Conservation (phyloP, 2,329 filamentous ascomycete genomes). For the Cladosporium sp. region DNA sequence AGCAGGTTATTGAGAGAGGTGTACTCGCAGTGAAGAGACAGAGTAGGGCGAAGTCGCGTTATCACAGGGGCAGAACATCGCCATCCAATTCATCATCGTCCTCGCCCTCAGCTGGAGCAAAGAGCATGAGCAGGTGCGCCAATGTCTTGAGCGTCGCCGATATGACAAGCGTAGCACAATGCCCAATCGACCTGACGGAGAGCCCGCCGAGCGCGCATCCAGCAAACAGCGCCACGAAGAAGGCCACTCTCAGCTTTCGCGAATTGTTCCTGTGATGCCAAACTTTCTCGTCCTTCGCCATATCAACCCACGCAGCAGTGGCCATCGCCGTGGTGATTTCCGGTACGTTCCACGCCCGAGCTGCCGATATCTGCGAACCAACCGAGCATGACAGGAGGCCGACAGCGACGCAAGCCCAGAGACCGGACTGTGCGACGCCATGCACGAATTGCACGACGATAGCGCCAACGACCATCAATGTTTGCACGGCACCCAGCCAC, state of each 20-base stretch:
- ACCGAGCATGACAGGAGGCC: slow-evolving; percentile 52
- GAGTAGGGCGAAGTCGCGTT: no score
- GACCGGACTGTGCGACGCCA: background rate
- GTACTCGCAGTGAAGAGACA: no score
- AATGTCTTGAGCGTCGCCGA: background rate
- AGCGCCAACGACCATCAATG: slow-evolving; percentile 51
- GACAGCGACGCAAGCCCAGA: slow-evolving; percentile 30
- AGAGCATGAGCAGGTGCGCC: background rate
- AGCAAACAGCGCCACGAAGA: slow-evolving; percentile 45
- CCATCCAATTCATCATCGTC: background rate
- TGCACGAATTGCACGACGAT: slow-evolving; percentile 24
- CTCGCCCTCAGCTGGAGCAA: background rate
- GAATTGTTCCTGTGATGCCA: slow-evolving; percentile 46
- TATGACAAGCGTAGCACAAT: background rate
- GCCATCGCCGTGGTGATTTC: slow-evolving; percentile 64
- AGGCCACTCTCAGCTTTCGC: slow-evolving; percentile 48
- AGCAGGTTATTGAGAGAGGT: no score
- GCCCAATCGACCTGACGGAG: no score
- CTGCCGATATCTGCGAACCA: slow-evolving; percentile 57
- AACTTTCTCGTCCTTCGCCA: slow-evolving; percentile 53
- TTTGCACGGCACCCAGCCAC: slow-evolving; percentile 52
- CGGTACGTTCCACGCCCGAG: slow-evolving; percentile 51
- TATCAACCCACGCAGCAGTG: slow-evolving; percentile 59
- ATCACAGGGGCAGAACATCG: background rate
- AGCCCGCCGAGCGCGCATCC: slow-evolving; percentile 34